Evolutionary conservation across 139 green algal genomes (phyloP).

Genomic region (Limnomonas spitsbergensis): DNA sequence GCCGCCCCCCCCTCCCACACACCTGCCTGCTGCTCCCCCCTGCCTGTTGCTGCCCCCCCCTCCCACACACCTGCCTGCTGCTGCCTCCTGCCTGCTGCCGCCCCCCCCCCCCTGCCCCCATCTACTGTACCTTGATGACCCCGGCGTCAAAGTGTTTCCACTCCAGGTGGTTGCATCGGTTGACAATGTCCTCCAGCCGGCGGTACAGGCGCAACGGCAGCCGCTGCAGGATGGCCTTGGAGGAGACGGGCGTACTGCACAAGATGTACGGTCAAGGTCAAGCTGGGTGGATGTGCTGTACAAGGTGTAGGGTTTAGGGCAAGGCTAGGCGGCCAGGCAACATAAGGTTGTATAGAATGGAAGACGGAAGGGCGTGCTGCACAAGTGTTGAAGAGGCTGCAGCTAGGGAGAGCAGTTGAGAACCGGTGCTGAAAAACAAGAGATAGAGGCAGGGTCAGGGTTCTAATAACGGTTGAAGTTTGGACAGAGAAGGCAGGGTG

Average conservation of each 20-base stretch:
- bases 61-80: too few species aligned
- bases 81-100: background rate
- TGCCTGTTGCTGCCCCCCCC: too few species aligned
- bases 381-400: background rate
- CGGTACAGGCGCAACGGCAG: constrained; percentile 47
- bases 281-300: background rate
- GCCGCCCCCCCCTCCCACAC: too few species aligned
- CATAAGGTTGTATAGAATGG: too few species aligned
- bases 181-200: constrained; percentile 49
- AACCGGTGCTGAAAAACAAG: background rate
- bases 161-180: constrained; percentile 43
- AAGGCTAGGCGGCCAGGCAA: too few species aligned
- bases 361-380: too few species aligned
- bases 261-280: background rate
- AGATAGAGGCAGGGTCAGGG: too few species aligned
- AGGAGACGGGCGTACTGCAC: constrained; percentile 30
- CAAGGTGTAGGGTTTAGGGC: too few species aligned
- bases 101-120: background rate
- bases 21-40: too few species aligned
- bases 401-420: background rate
- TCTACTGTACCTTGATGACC: constrained; percentile 46
- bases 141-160: constrained; percentile 64
- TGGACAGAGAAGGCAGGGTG: too few species aligned
- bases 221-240: constrained; percentile 53
- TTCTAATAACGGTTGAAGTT: too few species aligned